These are phyloP conservation scores for Chaetomium sp. DNA, from an alignment of 2,329 filamentous ascomycete species.

Conservation along the genomic window DNA sequence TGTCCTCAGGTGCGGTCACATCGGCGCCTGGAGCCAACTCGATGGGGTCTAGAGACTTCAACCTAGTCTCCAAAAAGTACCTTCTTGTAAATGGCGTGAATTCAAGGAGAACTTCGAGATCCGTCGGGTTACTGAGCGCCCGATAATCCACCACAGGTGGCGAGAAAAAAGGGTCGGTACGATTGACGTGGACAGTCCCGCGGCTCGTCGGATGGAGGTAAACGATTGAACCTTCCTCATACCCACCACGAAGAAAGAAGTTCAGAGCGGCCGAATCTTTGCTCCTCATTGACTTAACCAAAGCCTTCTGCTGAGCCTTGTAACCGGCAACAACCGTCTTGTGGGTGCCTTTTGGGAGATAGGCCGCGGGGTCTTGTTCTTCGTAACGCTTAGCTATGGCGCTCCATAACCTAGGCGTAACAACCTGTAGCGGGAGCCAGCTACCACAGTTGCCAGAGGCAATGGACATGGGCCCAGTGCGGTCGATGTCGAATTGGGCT, in stretches of 20 bases:
- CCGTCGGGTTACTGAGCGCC: conserved; percentile 41
- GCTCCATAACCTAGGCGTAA: conserved; percentile 23
- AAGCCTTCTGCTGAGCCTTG: conserved; percentile 28
- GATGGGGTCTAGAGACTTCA: conserved; percentile 29
- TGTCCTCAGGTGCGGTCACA: conserved; percentile 24
- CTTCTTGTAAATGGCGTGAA: conserved; percentile 33
- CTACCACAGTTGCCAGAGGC: conserved; percentile 24
- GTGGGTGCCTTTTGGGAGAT: conserved; percentile 29
- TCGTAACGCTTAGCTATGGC: conserved; percentile 24
- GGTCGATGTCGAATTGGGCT: conserved; percentile 22
- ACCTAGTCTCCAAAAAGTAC: conserved; percentile 18
- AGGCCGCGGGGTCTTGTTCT: conserved; percentile 28
- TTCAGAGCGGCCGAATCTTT: conserved; percentile 28
- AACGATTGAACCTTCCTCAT: conserved; percentile 25
- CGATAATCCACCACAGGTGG: conserved; percentile 34
- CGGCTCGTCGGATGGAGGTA: conserved; percentile 34
- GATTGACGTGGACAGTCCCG: conserved; percentile 33
- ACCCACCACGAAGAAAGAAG: conserved; percentile 25
- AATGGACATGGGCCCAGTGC: conserved; percentile 25
- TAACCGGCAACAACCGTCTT: conserved; percentile 33
- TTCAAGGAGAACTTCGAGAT: conserved; percentile 40
- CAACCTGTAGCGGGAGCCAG: conserved; percentile 29
- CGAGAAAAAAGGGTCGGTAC: conserved; percentile 31
- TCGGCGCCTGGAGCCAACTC: conserved; percentile 32
- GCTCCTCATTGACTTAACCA: conserved; percentile 20